These are phyloP conservation scores for Ganoderma leucocontextum DNA, from an alignment of 1,284 basidiomycete genomes.

Conservation along the genomic window DNA sequence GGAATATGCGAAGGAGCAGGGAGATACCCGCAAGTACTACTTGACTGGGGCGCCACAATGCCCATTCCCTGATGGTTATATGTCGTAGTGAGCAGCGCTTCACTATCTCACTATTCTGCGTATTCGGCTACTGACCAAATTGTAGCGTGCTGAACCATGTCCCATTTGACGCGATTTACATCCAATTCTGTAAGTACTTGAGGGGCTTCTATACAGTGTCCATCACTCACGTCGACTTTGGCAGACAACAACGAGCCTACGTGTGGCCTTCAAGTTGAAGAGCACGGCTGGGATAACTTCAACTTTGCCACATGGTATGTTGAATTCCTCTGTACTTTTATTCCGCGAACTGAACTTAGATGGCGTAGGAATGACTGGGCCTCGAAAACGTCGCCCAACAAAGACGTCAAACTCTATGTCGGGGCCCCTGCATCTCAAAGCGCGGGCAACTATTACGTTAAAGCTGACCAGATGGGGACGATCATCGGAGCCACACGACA, in stretches of 20 bases:
- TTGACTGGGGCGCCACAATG: constrained; percentile 76
- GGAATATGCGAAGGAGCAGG: constrained; percentile 46
- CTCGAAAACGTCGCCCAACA: constrained; percentile 62
- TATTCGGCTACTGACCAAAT: background rate
- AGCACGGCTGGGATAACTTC: constrained; percentile 53
- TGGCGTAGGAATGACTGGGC: constrained; percentile 69
- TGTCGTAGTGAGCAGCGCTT: constrained; percentile 46
- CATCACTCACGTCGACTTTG: background rate
- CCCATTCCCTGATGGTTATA: constrained; percentile 65
- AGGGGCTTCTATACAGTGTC: background rate
- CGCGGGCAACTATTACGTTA: constrained; percentile 61
- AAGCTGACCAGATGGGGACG: constrained; percentile 51
- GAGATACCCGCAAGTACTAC: constrained; percentile 66
- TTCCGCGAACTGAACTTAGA: background rate
- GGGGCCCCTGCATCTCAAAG: constrained; percentile 61
- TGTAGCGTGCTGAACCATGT: constrained; percentile 56
- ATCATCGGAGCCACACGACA: constrained; percentile 47
- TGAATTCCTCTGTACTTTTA: background rate
- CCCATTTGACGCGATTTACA: constrained; percentile 67
- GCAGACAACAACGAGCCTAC: constrained; percentile 60
- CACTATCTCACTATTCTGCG: background rate
- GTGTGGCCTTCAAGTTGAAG: constrained; percentile 51
- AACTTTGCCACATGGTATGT: constrained; percentile 59
- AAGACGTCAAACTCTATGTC: constrained; percentile 64
- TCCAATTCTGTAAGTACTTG: constrained; percentile 59